Percentiles rank a stretch among this genome's conserved stretches.
phyloP scores from a whole-genome alignment of 2,329 filamentous ascomycete species.

The Venturia effusa region DNA sequence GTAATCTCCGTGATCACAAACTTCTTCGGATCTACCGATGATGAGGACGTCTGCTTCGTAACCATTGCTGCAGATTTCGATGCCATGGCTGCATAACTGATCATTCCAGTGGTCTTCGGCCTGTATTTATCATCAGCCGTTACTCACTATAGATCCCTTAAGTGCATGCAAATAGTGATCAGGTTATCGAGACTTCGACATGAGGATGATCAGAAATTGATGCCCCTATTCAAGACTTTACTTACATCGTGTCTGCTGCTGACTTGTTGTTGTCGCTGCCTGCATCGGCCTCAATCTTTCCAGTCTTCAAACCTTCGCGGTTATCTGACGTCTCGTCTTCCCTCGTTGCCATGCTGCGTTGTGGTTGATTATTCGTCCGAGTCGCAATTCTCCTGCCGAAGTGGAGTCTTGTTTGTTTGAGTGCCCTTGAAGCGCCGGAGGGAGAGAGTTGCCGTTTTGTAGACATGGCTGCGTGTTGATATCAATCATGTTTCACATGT shows the following conservation, averaged over 20 bases:
- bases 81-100: not conserved
- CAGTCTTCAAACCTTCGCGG: not conserved
- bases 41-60: not conserved
- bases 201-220: too few species aligned
- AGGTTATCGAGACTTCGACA: too few species aligned
- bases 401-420: conserved; percentile 6
- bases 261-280: not conserved
- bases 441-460: not conserved
- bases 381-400: conserved; percentile 4
- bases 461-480: conserved; percentile 1
- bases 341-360: not conserved
- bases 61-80: not conserved
- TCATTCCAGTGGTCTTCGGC: not conserved
- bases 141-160: not conserved
- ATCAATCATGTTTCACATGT: not conserved
- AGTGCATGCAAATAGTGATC: too few species aligned
- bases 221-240: not conserved
- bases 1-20: conserved; percentile 14
- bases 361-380: not conserved
- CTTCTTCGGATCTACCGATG: not conserved
- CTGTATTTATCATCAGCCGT: not conserved
- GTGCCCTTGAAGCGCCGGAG: not conserved
- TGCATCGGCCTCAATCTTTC: not conserved
- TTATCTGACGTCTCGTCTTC: not conserved
- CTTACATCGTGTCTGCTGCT: not conserved